These are phyloP conservation scores for Arthroderma uncinatum DNA, from an alignment of 2,329 filamentous ascomycete species.

Conservation along the genomic window DNA sequence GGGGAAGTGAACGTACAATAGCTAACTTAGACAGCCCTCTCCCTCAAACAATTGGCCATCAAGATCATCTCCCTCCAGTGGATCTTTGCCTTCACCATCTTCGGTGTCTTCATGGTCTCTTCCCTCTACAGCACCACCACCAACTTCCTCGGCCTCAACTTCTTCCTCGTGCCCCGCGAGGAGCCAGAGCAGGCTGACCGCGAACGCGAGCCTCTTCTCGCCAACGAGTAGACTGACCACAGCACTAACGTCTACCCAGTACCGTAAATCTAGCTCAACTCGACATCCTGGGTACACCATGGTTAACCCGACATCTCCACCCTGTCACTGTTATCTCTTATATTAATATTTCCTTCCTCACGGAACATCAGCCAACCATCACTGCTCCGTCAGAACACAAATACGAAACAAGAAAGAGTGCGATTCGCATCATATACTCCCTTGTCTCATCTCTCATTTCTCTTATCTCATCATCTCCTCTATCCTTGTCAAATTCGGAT, in stretches of 20 bases:
- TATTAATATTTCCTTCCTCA: background rate
- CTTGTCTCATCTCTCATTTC: too few species aligned
- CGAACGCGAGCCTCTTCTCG: constrained; percentile 44
- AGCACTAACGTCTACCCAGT: background rate
- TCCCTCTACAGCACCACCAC: constrained; percentile 41
- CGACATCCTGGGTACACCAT: background rate
- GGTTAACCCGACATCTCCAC: background rate
- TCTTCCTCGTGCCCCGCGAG: constrained; percentile 25
- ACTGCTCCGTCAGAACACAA: too few species aligned
- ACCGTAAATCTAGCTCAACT: background rate
- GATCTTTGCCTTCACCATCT: constrained; percentile 84
- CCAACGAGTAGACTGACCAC: constrained; percentile 18
- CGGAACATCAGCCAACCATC: background rate
- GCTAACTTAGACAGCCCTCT: constrained; percentile 43
- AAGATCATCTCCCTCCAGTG: constrained; percentile 72
- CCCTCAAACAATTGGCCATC: constrained; percentile 62
- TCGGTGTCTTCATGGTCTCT: constrained; percentile 46
- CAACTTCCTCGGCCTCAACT: constrained; percentile 27
- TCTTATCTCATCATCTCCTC: too few species aligned
- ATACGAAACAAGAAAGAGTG: too few species aligned
- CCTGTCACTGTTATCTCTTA: background rate
- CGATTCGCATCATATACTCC: too few species aligned
- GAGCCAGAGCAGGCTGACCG: constrained; percentile 37
- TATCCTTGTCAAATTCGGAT: too few species aligned
- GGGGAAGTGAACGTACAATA: too few species aligned